Percentiles rank a stretch among this genome's conserved stretches.
Conservation (phyloP, 1,284 basidiomycete species). For the Dichomitus squalens region DNA sequence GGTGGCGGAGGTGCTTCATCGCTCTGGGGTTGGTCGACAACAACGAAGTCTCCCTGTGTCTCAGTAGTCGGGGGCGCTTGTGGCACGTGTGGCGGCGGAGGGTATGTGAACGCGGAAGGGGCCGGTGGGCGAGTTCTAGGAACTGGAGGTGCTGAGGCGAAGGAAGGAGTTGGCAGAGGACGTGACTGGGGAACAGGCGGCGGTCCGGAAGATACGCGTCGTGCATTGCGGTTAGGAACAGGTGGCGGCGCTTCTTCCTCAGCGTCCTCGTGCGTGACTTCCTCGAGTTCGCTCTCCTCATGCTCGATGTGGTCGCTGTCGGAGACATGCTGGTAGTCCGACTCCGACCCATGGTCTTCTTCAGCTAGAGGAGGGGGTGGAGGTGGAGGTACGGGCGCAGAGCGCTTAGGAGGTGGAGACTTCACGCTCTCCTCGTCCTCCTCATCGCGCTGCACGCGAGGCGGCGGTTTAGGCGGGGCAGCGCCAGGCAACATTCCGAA, state of each 20-base stretch:
- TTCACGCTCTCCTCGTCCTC: slow-evolving; percentile 19
- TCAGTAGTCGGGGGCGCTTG: slow-evolving; percentile 43
- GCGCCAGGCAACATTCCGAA: slow-evolving; percentile 67
- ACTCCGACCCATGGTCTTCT: slow-evolving; percentile 48
- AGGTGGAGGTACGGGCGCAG: slow-evolving; percentile 31
- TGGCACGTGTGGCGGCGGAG: slow-evolving; percentile 31
- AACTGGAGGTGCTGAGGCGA: slow-evolving; percentile 18
- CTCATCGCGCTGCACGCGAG: slow-evolving; percentile 16
- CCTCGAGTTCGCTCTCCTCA: slow-evolving; percentile 71
- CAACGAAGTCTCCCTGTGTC: slow-evolving; percentile 33
- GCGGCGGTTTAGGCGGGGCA: slow-evolving; percentile 20
- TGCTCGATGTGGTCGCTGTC: slow-evolving; percentile 65
- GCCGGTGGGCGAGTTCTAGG: slow-evolving; percentile 16
- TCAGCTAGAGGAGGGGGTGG: slow-evolving; percentile 36
- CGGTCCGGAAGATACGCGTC: slow-evolving; percentile 28
- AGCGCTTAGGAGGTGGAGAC: slow-evolving; percentile 25
- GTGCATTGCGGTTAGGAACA: slow-evolving; percentile 39
- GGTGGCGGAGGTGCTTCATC: slow-evolving; percentile 46
- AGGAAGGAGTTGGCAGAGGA: slow-evolving; percentile 17
- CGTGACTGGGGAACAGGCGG: slow-evolving; percentile 26
- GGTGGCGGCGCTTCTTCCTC: slow-evolving; percentile 49
- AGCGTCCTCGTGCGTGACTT: slow-evolving; percentile 57
- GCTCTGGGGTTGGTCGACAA: slow-evolving; percentile 25
- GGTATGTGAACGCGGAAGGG: slow-evolving; percentile 22
- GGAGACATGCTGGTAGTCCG: slow-evolving; percentile 43